phyloP scores from a whole-genome alignment of 768 basidiomycete genomes.

The Phanerochaete sordida region DNA sequence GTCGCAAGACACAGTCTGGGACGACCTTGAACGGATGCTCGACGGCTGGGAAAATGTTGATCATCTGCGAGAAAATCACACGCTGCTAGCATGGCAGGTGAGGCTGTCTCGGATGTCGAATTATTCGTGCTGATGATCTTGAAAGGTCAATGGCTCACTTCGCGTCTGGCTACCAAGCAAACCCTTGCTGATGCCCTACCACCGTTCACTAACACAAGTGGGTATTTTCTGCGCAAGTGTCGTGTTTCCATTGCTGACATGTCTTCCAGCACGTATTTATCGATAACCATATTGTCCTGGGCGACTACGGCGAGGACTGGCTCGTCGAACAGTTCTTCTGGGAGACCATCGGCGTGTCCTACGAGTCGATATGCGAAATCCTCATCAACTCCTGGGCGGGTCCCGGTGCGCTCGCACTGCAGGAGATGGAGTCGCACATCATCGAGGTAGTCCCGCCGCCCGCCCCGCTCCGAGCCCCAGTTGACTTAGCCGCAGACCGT shows the following conservation, averaged over 20 bases:
- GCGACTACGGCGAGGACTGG: constrained; percentile 48
- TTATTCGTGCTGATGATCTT: background rate
- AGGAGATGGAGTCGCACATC: constrained; percentile 37
- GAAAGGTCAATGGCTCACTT: constrained; percentile 47
- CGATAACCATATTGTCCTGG: constrained; percentile 52
- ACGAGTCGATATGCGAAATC: constrained; percentile 40
- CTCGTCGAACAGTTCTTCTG: constrained; percentile 60
- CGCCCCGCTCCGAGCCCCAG: background rate
- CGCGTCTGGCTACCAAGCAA: constrained; percentile 43
- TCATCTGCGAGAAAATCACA: constrained; percentile 39
- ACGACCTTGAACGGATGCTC: constrained; percentile 43
- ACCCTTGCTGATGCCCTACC: constrained; percentile 45
- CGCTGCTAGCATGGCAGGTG: constrained; percentile 64
- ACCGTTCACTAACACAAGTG: constrained; percentile 66
- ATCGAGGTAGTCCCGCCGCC: constrained; percentile 27
- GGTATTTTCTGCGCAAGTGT: constrained; percentile 17
- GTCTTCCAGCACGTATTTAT: constrained; percentile 50
- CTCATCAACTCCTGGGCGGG: constrained; percentile 38
- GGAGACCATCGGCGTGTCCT: constrained; percentile 58
- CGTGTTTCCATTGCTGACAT: constrained; percentile 3
- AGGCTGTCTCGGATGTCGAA: constrained; percentile 1
- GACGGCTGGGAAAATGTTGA: constrained; percentile 55
- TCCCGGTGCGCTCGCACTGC: constrained; percentile 32
- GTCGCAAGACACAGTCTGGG: constrained; percentile 47
- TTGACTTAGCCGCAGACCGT: constrained; percentile 44